Conservation (phyloP, 1,139 yeast species). For the Fermentozyma sake region DNA sequence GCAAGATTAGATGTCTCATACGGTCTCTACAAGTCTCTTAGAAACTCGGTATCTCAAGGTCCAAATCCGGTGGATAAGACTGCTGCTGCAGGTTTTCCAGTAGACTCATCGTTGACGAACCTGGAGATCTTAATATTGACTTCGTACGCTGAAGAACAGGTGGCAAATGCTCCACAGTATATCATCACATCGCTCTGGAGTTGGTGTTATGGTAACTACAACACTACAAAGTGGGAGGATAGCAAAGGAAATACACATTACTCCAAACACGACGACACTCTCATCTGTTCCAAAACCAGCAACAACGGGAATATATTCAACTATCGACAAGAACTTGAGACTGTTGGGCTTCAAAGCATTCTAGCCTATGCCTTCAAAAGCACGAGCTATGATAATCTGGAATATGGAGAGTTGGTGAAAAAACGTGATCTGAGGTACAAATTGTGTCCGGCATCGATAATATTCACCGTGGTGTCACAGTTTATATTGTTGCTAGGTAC, state of each 20-base stretch:
- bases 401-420: constrained; percentile 16
- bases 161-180: constrained; percentile 49
- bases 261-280: constrained; percentile 14
- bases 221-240: constrained; percentile 14
- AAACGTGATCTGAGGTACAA: constrained; percentile 15
- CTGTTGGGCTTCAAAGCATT: constrained; percentile 39
- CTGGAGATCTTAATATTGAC: constrained; percentile 47
- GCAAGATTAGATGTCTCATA: constrained; percentile 47
- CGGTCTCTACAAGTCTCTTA: constrained; percentile 47
- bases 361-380: constrained; percentile 43
- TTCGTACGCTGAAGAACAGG: constrained; percentile 43
- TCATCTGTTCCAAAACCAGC: constrained; percentile 17
- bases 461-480: constrained; percentile 23
- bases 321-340: constrained; percentile 37
- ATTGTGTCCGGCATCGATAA: constrained; percentile 21
- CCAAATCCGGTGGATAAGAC: constrained; percentile 12
- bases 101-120: constrained; percentile 41
- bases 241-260: constrained; percentile 11
- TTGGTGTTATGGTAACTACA: constrained; percentile 47
- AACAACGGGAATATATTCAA: constrained; percentile 30
- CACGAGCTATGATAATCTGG: constrained; percentile 13
- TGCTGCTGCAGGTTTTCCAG: constrained; percentile 18
- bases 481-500: constrained; percentile 24
- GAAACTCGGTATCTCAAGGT: constrained; percentile 28
- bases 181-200: constrained; percentile 37